Conservation (phyloP, 192 early-diverging fungal genomes). For the Gaertneriomyces semiglobifer region DNA sequence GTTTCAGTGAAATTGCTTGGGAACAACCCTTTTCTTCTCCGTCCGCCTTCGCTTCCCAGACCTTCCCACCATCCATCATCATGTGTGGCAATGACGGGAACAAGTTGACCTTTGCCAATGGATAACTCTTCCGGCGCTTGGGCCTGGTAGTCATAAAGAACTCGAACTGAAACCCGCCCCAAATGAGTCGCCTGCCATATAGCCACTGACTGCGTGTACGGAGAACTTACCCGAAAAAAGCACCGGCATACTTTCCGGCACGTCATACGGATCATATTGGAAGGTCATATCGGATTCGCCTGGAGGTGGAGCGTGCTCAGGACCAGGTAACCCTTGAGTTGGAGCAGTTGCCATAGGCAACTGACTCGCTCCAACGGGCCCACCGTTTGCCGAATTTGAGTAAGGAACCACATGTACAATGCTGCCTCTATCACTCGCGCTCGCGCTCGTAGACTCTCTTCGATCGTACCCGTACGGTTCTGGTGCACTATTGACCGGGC, state of each 20-base stretch:
- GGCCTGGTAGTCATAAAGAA: conserved; percentile 48
- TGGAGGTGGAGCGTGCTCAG: background rate
- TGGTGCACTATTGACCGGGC: background rate
- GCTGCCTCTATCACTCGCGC: background rate
- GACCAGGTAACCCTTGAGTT: background rate
- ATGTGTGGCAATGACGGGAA: conserved; percentile 52
- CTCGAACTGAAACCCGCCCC: conserved; percentile 33
- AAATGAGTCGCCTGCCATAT: no score
- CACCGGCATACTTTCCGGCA: conserved; percentile 34
- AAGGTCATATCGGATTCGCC: conserved; percentile 27
- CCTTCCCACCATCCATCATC: conserved; percentile 62
- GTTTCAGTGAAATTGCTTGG: conserved; percentile 52
- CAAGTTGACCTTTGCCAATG: conserved; percentile 44
- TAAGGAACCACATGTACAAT: no score
- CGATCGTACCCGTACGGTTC: background rate
- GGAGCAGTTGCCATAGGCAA: background rate
- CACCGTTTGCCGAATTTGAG: background rate
- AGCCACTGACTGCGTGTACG: background rate
- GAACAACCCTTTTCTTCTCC: conserved; percentile 46
- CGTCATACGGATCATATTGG: conserved; percentile 49
- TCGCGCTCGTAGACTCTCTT: background rate
- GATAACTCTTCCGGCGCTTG: conserved; percentile 52
- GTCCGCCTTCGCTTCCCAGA: conserved; percentile 36
- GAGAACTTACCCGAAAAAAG: conserved; percentile 39
- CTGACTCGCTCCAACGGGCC: background rate